Conservation (phyloP, 495 filamentous ascomycete genomes). For the Tuber brumale region DNA sequence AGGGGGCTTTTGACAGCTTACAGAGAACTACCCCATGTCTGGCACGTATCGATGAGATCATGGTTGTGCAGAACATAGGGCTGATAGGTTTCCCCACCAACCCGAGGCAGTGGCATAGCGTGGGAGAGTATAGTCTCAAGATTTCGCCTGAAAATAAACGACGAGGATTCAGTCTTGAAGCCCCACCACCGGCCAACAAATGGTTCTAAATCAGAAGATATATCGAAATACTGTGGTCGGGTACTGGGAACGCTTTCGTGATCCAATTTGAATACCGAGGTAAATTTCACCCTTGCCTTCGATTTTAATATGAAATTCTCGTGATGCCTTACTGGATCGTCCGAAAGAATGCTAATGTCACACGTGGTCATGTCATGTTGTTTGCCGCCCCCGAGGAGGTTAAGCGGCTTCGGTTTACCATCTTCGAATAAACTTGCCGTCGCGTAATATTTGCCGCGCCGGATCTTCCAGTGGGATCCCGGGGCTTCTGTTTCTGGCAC, state of each 20-base stretch:
- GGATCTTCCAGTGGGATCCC: not conserved
- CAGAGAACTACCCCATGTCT: not conserved
- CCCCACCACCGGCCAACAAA: not conserved
- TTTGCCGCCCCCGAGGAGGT: not conserved
- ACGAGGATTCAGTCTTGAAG: not conserved
- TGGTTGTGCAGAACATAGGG: not conserved
- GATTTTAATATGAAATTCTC: not conserved
- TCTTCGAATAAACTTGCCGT: not conserved
- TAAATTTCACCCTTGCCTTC: not conserved
- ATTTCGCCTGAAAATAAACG: slow-evolving; percentile 1
- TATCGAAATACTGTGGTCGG: not conserved
- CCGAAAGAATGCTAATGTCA: not conserved
- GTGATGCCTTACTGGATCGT: not conserved
- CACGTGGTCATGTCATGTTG: not conserved
- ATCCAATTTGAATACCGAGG: not conserved
- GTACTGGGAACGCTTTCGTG: not conserved
- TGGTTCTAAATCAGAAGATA: not conserved
- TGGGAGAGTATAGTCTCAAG: not conserved
- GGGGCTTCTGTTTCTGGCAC: not conserved
- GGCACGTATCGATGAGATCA: not conserved
- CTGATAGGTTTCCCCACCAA: not conserved
- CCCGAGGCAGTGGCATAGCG: not conserved
- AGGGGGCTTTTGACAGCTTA: not conserved
- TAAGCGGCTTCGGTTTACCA: not conserved
- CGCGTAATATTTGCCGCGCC: not conserved